Conservation (phyloP, 2,329 filamentous ascomycete species). For the Monilinia aucupariae region DNA sequence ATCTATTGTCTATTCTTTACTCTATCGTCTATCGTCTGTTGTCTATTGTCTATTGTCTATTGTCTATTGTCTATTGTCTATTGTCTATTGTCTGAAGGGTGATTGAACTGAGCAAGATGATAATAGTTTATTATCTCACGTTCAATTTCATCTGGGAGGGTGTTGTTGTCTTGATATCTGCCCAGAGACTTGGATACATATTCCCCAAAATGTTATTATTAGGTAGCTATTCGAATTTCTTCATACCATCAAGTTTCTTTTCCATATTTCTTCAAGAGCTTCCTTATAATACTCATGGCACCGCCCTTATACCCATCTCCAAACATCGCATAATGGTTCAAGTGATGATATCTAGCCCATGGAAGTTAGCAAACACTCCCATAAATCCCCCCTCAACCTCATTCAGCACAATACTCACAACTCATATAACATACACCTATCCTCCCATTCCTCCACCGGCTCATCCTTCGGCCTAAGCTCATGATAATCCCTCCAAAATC, state of each 20-base stretch:
- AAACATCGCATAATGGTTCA: constrained; percentile 73
- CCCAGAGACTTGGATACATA: not conserved
- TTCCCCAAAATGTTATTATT: not conserved
- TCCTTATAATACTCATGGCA: constrained; percentile 74
- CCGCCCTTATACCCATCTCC: constrained; percentile 71
- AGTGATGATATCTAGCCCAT: constrained; percentile 66
- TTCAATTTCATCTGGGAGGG: not conserved
- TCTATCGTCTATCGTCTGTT: too few relatives aligned
- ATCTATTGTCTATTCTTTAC: too few relatives aligned
- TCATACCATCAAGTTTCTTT: not conserved
- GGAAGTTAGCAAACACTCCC: constrained; percentile 10
- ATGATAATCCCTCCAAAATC: constrained; percentile 75
- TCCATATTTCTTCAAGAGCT: constrained; percentile 67
- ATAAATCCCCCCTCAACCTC: not conserved
- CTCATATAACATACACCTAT: constrained; percentile 76
- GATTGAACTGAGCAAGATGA: not conserved
- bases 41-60: too few relatives aligned
- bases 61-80: too few relatives aligned
- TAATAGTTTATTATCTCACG: not conserved
- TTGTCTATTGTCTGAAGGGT: not conserved
- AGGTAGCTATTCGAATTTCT: not conserved
- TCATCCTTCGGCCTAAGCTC: constrained; percentile 70
- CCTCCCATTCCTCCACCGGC: constrained; percentile 77
- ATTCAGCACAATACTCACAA: constrained; percentile 50
- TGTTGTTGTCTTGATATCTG: not conserved